Base-by-base conservation (phyloP, 306 rosid species). In the Castanospermum australe region DNA sequence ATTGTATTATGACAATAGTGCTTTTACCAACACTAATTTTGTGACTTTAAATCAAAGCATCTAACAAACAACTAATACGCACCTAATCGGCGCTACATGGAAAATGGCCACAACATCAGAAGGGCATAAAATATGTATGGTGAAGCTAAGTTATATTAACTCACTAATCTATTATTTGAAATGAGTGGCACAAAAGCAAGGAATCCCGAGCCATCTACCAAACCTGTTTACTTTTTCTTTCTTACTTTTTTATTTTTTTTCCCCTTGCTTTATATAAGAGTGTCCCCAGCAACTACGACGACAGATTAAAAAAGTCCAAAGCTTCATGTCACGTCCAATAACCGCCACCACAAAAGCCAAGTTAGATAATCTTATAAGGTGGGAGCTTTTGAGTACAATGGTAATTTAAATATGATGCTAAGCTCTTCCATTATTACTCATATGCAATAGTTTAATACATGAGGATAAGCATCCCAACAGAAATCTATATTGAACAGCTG, bases 331-430 rank as follows among this genome's bases (percentile, higher is more conserved):
- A 79, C 83, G 39, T 81, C 71, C 56, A n/a, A 10, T 54, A 75
- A 81, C 82, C 84, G 73, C 81, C 82, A 73, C 87, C 82, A 77
- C 85, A 45, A 81, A 68, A 76, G 73, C 81, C 79, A 73, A 62
- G 11, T 6, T 52, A 30, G 35, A 48, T 30, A 18, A 73, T 25
- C 48, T 33, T 17, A 66, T 64, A 41, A 21, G 39, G 65, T 39
- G 76, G 20, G 45, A 56, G 36, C 71, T 35, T 76, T 78, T 24
- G 12, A 12, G 75, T 75, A 73, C 80, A 74, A 42, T 13, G 20
- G 22, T 21, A 33, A n/a, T 18, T 81, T 13, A 64, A 60, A 20
- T 62, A 44, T 30, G 69, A 38, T 32, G 68, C 69, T 17, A 39
- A 13, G 56, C 61, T 32, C 69, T 20, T 65, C 71, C 79, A 71